Base-by-base conservation (phyloP, 1,284 basidiomycete genomes). In the Boletellus dicymbophilus region DNA sequence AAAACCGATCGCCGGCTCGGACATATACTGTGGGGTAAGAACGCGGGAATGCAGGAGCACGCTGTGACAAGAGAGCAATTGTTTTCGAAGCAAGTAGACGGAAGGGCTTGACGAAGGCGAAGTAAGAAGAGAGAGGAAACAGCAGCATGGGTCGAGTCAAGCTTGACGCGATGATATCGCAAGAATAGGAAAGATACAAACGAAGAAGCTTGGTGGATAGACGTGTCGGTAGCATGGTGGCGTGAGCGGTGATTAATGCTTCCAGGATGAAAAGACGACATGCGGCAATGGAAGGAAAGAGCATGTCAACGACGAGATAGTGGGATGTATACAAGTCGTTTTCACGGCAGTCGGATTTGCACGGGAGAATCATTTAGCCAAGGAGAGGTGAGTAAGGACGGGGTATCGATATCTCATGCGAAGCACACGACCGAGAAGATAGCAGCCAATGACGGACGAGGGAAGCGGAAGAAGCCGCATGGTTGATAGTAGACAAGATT, bases 231-330 rank as follows among this genome's bases (percentile, higher is more conserved):
- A 48, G 41, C 48, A 49, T 51, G 60, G 63, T 63, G 62, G 62
- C 66, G 62, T 64, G 16, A 52, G 63, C 52, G 56, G 63, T 59
- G 65, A 67, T 67, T 61, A 64, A 68, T 40, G 42, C 60, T 61
- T 67, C 65, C 56, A 65, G 60, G 55, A 52, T 48, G 49, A 58
- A 66, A 57, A 53, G 50, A 41, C 59, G 49, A 51, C 59, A 57
- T 60, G 60, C 62, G 58, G 58, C 48, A 44, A 52, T 51, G 60
- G 54, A 62, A 58, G 57, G 48, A 66, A 52, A 52, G 49, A 6
- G 49, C 49, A 51, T 62, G 48, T 39, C 49, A 49, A 59, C 50
- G 49, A 54, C 44, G 37, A 31, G n/a, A 40, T 16, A 21, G 22
- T 26, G n/a, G n/a, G n/a, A n/a, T 31, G 44, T 20, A 42, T 44